Percentiles rank a stretch among this genome's conserved stretches.
These are phyloP conservation scores for Tetrapisispora namnaoensis DNA, from an alignment of 805 yeast genomes.

Conservation along the genomic window DNA sequence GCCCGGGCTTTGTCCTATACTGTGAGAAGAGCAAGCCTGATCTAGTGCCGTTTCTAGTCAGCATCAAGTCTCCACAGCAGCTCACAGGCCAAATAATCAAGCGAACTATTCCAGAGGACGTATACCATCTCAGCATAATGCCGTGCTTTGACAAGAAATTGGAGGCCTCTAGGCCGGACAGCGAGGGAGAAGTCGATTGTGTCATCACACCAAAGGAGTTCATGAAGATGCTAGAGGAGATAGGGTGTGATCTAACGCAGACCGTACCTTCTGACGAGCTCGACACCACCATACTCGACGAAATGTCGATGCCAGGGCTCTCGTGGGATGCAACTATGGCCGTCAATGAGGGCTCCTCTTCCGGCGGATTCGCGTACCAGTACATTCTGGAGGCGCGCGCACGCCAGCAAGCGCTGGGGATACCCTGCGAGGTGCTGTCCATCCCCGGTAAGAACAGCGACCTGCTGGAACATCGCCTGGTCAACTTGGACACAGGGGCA, in stretches of 20 bases:
- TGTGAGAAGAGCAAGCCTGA: constrained; percentile 94
- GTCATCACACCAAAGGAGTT: constrained; percentile 88
- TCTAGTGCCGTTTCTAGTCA: constrained; percentile 57
- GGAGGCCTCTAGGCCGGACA: constrained; percentile 83
- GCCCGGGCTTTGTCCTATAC: constrained; percentile 96
- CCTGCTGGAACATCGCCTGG: constrained; percentile 55
- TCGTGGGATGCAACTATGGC: constrained; percentile 8
- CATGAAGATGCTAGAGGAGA: constrained; percentile 57
- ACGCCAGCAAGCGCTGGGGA: constrained; percentile 8
- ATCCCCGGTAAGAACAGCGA: constrained; percentile 69
- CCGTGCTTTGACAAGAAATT: constrained; percentile 96
- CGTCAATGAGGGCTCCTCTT: constrained; percentile 65
- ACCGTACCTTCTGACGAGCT: constrained; percentile 21
- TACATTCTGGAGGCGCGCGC: constrained; percentile 40
- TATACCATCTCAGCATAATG: constrained; percentile 84
- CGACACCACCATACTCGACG: neutral
- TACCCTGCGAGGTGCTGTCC: constrained; percentile 25
- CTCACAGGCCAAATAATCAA: constrained; percentile 77
- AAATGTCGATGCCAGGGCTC: constrained; percentile 15
- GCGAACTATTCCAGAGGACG: constrained; percentile 32
- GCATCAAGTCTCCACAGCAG: constrained; percentile 85
- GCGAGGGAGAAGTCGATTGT: constrained; percentile 72
- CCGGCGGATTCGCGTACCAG: constrained; percentile 83
- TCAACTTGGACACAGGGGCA: constrained; percentile 28
- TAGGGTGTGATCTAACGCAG: constrained; percentile 23